A percentile compares a stretch with the other conserved stretches of the same genome.
Evolutionary conservation across 1,284 basidiomycete genomes (phyloP).

Genomic region (Thecaphora thlaspeos): DNA sequence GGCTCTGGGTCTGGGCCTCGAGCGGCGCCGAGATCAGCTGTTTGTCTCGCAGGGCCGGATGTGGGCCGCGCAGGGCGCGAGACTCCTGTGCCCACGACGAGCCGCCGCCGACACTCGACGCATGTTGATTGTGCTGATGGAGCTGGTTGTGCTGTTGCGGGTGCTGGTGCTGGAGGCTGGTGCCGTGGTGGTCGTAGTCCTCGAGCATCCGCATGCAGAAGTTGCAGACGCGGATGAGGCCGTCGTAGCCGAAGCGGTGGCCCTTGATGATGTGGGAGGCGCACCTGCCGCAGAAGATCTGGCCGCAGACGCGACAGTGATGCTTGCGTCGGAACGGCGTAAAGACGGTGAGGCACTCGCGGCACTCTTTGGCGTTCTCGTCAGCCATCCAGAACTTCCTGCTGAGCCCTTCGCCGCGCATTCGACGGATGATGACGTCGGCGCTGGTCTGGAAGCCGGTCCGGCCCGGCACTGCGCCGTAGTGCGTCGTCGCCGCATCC

Average conservation of each 20-base stretch:
- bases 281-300: slow-evolving; percentile 62
- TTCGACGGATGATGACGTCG: slow-evolving; percentile 44
- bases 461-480: slow-evolving; percentile 1
- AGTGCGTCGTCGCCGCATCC: slow-evolving; percentile 13
- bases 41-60: slow-evolving; percentile 29
- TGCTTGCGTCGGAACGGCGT: slow-evolving; percentile 53
- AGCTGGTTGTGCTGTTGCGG: slow-evolving; percentile 16
- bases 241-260: slow-evolving; percentile 85
- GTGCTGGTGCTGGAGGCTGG: slow-evolving; percentile 13
- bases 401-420: slow-evolving; percentile 50
- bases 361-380: slow-evolving; percentile 79
- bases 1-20: slow-evolving; percentile 50
- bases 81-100: background rate
- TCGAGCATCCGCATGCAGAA: slow-evolving; percentile 87
- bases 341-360: slow-evolving; percentile 52
- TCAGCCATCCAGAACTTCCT: slow-evolving; percentile 63
- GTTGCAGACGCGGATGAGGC: slow-evolving; percentile 89
- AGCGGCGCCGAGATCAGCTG: slow-evolving; percentile 58
- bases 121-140: slow-evolving; percentile 7
- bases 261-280: slow-evolving; percentile 97
- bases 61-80: slow-evolving; percentile 19
- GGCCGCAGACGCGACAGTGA: slow-evolving; percentile 57
- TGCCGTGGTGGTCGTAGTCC: slow-evolving; percentile 61
- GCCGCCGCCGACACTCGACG: slow-evolving; percentile 8
- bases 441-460: slow-evolving; percentile 46